These are phyloP conservation scores for Wakefieldia striispora DNA, from an alignment of 768 basidiomycete species.

Conservation along the genomic window DNA sequence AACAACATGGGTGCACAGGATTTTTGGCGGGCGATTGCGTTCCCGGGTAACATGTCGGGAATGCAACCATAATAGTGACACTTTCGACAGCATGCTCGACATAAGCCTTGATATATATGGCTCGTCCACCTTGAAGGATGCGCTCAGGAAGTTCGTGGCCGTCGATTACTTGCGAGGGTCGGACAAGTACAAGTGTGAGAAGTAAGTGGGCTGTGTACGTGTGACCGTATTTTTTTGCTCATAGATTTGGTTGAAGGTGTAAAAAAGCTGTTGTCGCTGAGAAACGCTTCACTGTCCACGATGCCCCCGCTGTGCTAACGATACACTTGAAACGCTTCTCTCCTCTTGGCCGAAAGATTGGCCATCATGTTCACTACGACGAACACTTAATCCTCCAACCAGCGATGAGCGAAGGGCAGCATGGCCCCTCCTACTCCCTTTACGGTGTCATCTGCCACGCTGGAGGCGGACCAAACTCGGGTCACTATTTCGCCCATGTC, in stretches of 20 bases:
- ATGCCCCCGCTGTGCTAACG: conserved; percentile 85
- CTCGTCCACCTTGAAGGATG: conserved; percentile 60
- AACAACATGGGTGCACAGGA: conserved; percentile 90
- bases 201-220: conserved; percentile 52
- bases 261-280: conserved; percentile 87
- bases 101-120: conserved; percentile 86
- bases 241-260: conserved; percentile 56
- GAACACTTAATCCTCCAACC: conserved; percentile 68
- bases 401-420: conserved; percentile 81
- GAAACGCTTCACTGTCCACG: conserved; percentile 85
- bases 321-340: conserved; percentile 96
- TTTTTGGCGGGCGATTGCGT: conserved; percentile 90
- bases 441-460: conserved; percentile 94
- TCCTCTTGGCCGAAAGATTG: conserved; percentile 84
- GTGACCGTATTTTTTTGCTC: not conserved
- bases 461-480: conserved; percentile 89
- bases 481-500: conserved; percentile 91
- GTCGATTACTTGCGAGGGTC: conserved; percentile 82
- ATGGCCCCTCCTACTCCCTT: conserved; percentile 76
- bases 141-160: conserved; percentile 75
- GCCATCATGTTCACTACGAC: conserved; percentile 73
- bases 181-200: conserved; percentile 99
- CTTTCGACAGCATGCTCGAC: conserved; percentile 93
- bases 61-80: conserved; percentile 89
- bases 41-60: conserved; percentile 85